These are phyloP conservation scores for Hansenula lynferdii DNA, from an alignment of 1,139 yeast genomes.

Conservation along the genomic window DNA sequence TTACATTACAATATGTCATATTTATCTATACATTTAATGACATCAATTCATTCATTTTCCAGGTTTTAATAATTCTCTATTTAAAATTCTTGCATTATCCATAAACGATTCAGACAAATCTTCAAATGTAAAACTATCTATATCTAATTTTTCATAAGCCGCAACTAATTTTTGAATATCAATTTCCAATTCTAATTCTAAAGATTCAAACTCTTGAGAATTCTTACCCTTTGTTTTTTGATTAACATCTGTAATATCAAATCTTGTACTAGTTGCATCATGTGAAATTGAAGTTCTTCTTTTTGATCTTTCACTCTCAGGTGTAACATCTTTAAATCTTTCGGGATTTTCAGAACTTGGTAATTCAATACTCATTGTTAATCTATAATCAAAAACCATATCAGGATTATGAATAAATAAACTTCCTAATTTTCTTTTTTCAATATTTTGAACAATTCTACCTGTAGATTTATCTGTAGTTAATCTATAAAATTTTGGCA, in stretches of 20 bases:
- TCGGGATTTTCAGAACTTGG: slow-evolving; percentile 60
- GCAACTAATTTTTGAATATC: slow-evolving; percentile 58
- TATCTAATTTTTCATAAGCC: slow-evolving; percentile 49
- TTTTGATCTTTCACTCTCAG: slow-evolving; percentile 54
- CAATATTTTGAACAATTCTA: slow-evolving; percentile 60
- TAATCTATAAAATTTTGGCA: slow-evolving; percentile 58
- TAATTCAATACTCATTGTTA: slow-evolving; percentile 71
- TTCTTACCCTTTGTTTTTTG: slow-evolving; percentile 43
- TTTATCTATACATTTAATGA: too few relatives aligned
- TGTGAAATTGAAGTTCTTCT: slow-evolving; percentile 62
- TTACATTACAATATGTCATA: too few relatives aligned
- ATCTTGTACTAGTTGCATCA: slow-evolving; percentile 61
- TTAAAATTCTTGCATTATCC: slow-evolving; percentile 60
- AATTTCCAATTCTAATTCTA: slow-evolving; percentile 71
- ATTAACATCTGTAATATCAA: slow-evolving; percentile 64
- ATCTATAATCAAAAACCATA: slow-evolving; percentile 68
- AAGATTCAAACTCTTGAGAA: slow-evolving; percentile 33
- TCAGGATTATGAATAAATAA: slow-evolving; percentile 72
- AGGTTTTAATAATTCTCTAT: slow-evolving; percentile 32
- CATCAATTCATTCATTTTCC: neutral
- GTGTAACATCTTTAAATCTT: slow-evolving; percentile 42
- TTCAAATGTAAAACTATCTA: slow-evolving; percentile 60
- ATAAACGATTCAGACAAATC: slow-evolving; percentile 67
- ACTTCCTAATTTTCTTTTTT: slow-evolving; percentile 68
- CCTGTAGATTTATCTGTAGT: slow-evolving; percentile 66